Evolutionary conservation across 352 stramenopile genomes (phyloP).

Genomic region (Aphanomyces cochlioides): DNA sequence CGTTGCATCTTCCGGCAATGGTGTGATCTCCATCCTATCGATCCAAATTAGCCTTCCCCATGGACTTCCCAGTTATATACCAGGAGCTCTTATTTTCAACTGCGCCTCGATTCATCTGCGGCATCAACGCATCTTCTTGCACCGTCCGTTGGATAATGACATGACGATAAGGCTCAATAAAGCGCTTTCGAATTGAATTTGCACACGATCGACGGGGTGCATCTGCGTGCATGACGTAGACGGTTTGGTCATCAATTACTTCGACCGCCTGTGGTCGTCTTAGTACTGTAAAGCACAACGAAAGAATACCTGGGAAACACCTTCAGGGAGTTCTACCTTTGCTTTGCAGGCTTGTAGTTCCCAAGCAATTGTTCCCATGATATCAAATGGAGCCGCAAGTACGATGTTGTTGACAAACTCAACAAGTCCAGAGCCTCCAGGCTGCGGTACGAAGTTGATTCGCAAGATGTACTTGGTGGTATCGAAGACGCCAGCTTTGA

Average conservation of each 20-base stretch:
- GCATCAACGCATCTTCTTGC: slow-evolving; percentile 4
- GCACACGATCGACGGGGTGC: neutral
- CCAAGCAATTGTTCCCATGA: neutral
- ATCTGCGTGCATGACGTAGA: neutral
- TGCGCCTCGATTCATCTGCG: neutral
- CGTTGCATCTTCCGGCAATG: neutral
- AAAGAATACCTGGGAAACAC: no score
- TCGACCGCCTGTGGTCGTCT: neutral
- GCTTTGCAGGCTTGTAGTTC: neutral
- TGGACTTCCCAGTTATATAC: neutral
- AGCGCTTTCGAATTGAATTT: slow-evolving; percentile 4
- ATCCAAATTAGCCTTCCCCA: neutral
- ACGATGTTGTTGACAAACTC: slow-evolving; percentile 8
- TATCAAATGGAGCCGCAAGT: neutral
- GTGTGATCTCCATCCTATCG: neutral
- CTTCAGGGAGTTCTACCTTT: no score
- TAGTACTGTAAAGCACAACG: no score
- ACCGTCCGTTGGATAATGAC: neutral
- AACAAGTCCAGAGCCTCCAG: neutral
- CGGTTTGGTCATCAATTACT: slow-evolving; percentile 2
- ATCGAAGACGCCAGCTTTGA: neutral
- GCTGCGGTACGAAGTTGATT: neutral
- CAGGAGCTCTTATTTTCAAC: slow-evolving; percentile 10
- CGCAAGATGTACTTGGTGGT: neutral
- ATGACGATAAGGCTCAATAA: neutral